Conservation (phyloP, 2,329 filamentous ascomycete genomes). For the Grosmannia penicillata region DNA sequence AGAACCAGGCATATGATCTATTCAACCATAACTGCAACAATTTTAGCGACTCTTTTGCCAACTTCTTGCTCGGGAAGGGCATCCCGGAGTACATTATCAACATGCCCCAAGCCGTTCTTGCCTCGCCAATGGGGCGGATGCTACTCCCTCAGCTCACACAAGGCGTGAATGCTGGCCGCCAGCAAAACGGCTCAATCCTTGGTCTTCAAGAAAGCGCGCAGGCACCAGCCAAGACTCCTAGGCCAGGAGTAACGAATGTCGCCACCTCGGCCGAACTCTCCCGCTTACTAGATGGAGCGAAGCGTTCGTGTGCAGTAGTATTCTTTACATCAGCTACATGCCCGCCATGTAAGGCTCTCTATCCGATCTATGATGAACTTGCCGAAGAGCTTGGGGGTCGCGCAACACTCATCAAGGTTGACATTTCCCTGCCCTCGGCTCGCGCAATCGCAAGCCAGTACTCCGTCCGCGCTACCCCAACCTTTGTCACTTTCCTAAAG, state of each 20-base stretch:
- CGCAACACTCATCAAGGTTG: constrained; percentile 66
- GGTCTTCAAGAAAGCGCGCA: constrained; percentile 26
- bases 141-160: constrained; percentile 54
- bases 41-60: constrained; percentile 83
- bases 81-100: constrained; percentile 80
- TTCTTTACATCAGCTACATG: constrained; percentile 91
- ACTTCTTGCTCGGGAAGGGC: constrained; percentile 74
- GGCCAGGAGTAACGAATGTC: not conserved
- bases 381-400: constrained; percentile 57
- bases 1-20: constrained; percentile 62
- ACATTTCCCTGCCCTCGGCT: constrained; percentile 45
- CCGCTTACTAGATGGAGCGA: constrained; percentile 40
- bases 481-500: constrained; percentile 71
- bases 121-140: constrained; percentile 80
- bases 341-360: constrained; percentile 67
- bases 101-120: constrained; percentile 71
- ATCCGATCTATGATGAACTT: constrained; percentile 68
- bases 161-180: constrained; percentile 33
- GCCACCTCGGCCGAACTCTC: constrained; percentile 35
- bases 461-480: constrained; percentile 63
- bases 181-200: constrained; percentile 34
- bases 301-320: constrained; percentile 57
- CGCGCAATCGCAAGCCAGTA: constrained; percentile 51
- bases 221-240: not conserved
- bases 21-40: constrained; percentile 95